Percentiles rank a stretch among this genome's conserved stretches.
Conservation (phyloP, 179 eudicot species). For the Amaranthus tricolor region DNA sequence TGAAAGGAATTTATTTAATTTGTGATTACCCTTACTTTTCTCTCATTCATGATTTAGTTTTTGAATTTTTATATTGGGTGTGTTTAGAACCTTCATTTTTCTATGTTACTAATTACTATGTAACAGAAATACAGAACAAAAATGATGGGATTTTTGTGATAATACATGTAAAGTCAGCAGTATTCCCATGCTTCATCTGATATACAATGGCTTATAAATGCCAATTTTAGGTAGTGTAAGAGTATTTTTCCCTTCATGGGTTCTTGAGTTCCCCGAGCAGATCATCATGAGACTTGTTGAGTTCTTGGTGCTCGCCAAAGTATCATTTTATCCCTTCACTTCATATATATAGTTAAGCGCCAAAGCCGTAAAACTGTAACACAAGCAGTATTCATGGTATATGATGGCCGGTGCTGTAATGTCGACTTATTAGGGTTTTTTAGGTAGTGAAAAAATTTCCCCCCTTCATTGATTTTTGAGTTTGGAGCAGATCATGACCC, state of each 20-base stretch:
- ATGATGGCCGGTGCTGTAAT: too few species aligned
- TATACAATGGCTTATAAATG: too few species aligned
- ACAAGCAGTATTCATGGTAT: too few species aligned
- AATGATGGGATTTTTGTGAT: background rate
- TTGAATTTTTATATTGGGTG: background rate
- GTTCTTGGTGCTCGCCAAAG: constrained; percentile 85
- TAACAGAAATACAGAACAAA: background rate
- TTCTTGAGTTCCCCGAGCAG: constrained; percentile 74
- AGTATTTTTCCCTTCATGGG: constrained; percentile 52
- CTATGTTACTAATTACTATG: background rate
- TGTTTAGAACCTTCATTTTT: background rate
- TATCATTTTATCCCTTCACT: too few species aligned
- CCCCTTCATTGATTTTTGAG: too few species aligned
- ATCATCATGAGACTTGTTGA: constrained; percentile 63
- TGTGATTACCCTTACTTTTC: background rate
- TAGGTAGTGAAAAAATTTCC: too few species aligned
- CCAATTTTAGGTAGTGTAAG: constrained; percentile 52
- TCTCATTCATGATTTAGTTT: background rate
- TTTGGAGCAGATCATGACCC: too few species aligned
- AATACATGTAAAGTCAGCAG: background rate
- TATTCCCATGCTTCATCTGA: too few species aligned
- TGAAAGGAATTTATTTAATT: background rate
- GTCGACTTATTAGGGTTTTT: too few species aligned
- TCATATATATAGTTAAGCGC: too few species aligned
- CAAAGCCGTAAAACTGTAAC: too few species aligned